A percentile compares a stretch with the other conserved stretches of the same genome.
phyloP scores from a whole-genome alignment of 2,329 filamentous ascomycete genomes.

The Colletotrichum magnum region DNA sequence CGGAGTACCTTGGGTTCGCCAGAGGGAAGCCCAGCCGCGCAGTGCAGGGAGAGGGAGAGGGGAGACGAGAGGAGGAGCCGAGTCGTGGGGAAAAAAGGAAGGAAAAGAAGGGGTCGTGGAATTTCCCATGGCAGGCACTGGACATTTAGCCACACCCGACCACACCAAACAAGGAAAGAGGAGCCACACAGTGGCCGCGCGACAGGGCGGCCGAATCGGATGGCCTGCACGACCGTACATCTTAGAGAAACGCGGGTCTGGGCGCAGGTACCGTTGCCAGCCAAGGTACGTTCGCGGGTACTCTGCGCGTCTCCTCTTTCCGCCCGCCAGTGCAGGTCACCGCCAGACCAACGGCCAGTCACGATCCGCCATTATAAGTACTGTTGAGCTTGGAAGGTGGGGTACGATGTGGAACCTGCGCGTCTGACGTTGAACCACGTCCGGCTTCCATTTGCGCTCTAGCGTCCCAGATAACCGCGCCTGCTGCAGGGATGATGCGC shows the following conservation, averaged over 20 bases:
- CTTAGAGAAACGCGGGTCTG: neutral
- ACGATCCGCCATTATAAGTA: no score
- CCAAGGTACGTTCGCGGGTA: neutral
- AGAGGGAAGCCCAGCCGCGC: conserved; percentile 25
- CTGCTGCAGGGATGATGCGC: conserved; percentile 31
- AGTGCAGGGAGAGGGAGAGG: neutral
- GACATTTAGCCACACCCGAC: no score
- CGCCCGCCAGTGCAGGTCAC: neutral
- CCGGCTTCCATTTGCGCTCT: conserved; percentile 32
- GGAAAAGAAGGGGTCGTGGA: conserved; percentile 40
- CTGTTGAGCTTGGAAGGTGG: neutral
- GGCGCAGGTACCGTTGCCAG: neutral
- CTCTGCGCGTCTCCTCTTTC: neutral
- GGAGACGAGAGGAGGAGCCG: conserved; percentile 31
- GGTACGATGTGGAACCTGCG: conserved; percentile 18
- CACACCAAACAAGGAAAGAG: no score
- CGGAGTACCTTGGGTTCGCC: neutral
- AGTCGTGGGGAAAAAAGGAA: conserved; percentile 39
- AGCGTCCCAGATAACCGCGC: conserved; percentile 38
- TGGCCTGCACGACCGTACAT: neutral
- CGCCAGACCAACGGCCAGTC: neutral
- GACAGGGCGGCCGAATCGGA: neutral
- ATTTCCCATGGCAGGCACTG: conserved; percentile 24
- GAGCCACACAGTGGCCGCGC: no score
- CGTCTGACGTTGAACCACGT: conserved; percentile 38